A percentile compares a stretch with the other conserved stretches of the same genome.
Evolutionary conservation across 1,284 basidiomycete species (phyloP).

Genomic region (Pascua sp.): DNA sequence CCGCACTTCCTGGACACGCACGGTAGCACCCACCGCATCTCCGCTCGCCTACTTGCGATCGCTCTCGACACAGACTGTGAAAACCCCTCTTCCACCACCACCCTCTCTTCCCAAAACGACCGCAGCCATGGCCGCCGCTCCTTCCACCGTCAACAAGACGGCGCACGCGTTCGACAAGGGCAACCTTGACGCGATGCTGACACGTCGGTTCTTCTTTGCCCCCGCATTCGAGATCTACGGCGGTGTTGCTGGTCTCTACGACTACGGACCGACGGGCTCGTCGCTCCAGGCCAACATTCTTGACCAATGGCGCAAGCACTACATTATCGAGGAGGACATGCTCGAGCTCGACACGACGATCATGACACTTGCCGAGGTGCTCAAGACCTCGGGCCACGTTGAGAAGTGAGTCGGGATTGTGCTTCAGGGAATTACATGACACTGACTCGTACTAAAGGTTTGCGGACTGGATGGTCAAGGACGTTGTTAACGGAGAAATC

Average conservation of each 20-base stretch:
- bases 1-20: slow-evolving; percentile 15
- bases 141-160: slow-evolving; percentile 65
- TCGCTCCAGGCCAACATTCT: slow-evolving; percentile 96
- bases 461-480: slow-evolving; percentile 99
- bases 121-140: slow-evolving; percentile 19
- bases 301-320: slow-evolving; percentile 94
- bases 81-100: slow-evolving; percentile 1
- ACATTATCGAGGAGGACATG: slow-evolving; percentile 99
- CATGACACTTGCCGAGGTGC: slow-evolving; percentile 92
- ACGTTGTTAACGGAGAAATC: slow-evolving; percentile 89
- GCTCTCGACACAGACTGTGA: no score
- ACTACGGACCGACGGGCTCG: slow-evolving; percentile 93
- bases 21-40: slow-evolving; percentile 4
- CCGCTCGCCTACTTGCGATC: background rate
- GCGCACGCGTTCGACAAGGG: slow-evolving; percentile 86
- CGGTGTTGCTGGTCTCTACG: slow-evolving; percentile 92
- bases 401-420: slow-evolving; percentile 58
- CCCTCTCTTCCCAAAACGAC: background rate
- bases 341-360: slow-evolving; percentile 97
- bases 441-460: slow-evolving; percentile 54
- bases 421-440: background rate
- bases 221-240: slow-evolving; percentile 99
- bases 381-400: slow-evolving; percentile 97
- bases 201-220: slow-evolving; percentile 94
- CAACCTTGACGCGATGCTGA: slow-evolving; percentile 80